Evolutionary conservation across 2,329 filamentous ascomycete species (phyloP).

Genomic region (Seiridium cupressi): DNA sequence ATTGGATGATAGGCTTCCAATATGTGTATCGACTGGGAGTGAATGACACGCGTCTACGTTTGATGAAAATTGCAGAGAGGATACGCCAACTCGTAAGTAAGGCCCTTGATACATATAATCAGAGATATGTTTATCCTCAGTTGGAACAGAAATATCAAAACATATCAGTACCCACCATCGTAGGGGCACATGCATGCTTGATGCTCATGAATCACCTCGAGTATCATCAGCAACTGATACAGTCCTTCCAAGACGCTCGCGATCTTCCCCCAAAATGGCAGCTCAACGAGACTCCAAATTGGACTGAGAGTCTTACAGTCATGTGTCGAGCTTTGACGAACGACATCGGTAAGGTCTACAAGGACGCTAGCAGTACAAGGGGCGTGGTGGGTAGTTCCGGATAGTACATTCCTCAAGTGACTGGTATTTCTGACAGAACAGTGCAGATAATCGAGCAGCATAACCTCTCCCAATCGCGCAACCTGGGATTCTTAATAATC

Average conservation of each 20-base stretch:
- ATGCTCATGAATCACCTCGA: background rate
- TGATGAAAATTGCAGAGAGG: background rate
- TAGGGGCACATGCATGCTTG: background rate
- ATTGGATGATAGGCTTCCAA: background rate
- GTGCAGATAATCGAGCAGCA: background rate
- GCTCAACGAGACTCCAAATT: too few relatives aligned
- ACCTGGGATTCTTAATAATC: background rate
- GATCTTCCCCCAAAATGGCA: background rate
- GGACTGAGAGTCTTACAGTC: background rate
- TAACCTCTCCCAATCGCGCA: background rate
- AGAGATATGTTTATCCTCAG: background rate
- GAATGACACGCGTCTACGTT: background rate
- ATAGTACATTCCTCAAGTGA: too few relatives aligned
- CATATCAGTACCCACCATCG: background rate
- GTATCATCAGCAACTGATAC: background rate
- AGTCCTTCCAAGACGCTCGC: background rate
- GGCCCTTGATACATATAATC: too few relatives aligned
- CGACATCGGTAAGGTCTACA: background rate
- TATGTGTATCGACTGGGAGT: background rate
- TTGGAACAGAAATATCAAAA: background rate
- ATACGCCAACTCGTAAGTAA: background rate
- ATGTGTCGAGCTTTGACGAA: background rate
- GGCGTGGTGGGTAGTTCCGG: background rate
- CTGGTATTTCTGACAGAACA: background rate
- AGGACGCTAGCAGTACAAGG: background rate